Evolutionary conservation across 2,329 filamentous ascomycete genomes (phyloP).

Genomic region (Penicillium sp.): DNA sequence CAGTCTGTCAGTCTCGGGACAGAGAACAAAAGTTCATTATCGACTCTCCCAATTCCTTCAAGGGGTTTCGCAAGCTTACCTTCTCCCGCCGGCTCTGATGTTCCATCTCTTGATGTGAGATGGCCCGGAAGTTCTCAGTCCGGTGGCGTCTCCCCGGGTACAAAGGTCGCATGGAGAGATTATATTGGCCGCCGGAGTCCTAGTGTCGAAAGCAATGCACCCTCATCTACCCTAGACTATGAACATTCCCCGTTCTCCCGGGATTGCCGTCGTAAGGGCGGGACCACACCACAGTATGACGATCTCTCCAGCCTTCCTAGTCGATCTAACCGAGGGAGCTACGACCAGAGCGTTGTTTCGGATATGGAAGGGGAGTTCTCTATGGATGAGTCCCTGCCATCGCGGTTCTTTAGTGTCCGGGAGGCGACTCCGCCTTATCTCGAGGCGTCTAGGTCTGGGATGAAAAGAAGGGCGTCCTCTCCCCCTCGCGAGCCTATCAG

Average conservation of each 20-base stretch:
- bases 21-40: slow-evolving; percentile 35
- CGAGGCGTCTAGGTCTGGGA: slow-evolving; percentile 55
- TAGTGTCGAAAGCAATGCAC: slow-evolving; percentile 48
- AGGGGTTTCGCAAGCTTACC: slow-evolving; percentile 38
- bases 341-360: slow-evolving; percentile 63
- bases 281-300: slow-evolving; percentile 54
- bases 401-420: slow-evolving; percentile 44
- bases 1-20: slow-evolving; percentile 40
- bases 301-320: slow-evolving; percentile 56
- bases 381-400: slow-evolving; percentile 43
- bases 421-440: slow-evolving; percentile 45
- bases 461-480: slow-evolving; percentile 69
- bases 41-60: slow-evolving; percentile 40
- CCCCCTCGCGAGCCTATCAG: slow-evolving; percentile 60
- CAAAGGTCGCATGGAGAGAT: slow-evolving; percentile 47
- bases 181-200: slow-evolving; percentile 49
- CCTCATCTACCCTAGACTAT: slow-evolving; percentile 46
- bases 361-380: slow-evolving; percentile 51
- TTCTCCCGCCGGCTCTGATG: slow-evolving; percentile 38
- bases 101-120: slow-evolving; percentile 39
- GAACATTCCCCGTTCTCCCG: slow-evolving; percentile 44
- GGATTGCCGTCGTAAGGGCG: slow-evolving; percentile 52
- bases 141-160: slow-evolving; percentile 47
- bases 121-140: slow-evolving; percentile 48
- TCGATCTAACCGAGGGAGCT: slow-evolving; percentile 64